Percentiles rank a stretch among this genome's conserved stretches.
phyloP scores from a whole-genome alignment of 2,329 filamentous ascomycete genomes.

The Cercospora sp. region DNA sequence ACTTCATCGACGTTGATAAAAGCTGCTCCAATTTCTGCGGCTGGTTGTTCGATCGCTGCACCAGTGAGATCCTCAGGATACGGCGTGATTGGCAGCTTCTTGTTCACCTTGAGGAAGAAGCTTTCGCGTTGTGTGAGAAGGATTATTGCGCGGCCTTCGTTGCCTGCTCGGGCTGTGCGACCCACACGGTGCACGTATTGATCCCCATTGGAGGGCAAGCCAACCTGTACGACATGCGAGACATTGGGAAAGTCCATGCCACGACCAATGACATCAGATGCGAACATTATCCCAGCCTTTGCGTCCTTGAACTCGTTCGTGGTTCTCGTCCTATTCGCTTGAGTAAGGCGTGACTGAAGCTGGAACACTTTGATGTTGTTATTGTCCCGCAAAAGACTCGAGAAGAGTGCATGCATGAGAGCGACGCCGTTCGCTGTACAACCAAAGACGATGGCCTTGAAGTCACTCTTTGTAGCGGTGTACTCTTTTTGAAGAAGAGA shows the following conservation, averaged over 20 bases:
- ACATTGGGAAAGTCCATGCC: constrained; percentile 98
- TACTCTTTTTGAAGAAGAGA: constrained; percentile 49
- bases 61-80: constrained; percentile 48
- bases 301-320: constrained; percentile 49
- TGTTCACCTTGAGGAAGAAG: constrained; percentile 54
- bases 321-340: constrained; percentile 45
- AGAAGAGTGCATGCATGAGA: constrained; percentile 43
- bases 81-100: constrained; percentile 52
- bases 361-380: constrained; percentile 42
- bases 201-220: constrained; percentile 53
- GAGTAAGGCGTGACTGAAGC: constrained; percentile 48
- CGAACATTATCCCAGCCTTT: constrained; percentile 52
- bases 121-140: constrained; percentile 54
- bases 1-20: constrained; percentile 43
- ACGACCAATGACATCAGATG: constrained; percentile 77
- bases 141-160: constrained; percentile 59
- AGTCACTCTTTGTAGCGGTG: constrained; percentile 40
- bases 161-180: constrained; percentile 85
- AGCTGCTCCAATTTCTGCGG: constrained; percentile 32
- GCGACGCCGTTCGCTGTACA: constrained; percentile 50
- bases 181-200: constrained; percentile 92
- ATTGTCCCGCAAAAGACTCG: constrained; percentile 39
- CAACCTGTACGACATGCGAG: constrained; percentile 80
- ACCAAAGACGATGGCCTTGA: constrained; percentile 51
- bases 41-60: constrained; percentile 29